These are phyloP conservation scores for Hypoxylon cercidicola DNA, from an alignment of 495 filamentous ascomycete genomes.

Conservation along the genomic window DNA sequence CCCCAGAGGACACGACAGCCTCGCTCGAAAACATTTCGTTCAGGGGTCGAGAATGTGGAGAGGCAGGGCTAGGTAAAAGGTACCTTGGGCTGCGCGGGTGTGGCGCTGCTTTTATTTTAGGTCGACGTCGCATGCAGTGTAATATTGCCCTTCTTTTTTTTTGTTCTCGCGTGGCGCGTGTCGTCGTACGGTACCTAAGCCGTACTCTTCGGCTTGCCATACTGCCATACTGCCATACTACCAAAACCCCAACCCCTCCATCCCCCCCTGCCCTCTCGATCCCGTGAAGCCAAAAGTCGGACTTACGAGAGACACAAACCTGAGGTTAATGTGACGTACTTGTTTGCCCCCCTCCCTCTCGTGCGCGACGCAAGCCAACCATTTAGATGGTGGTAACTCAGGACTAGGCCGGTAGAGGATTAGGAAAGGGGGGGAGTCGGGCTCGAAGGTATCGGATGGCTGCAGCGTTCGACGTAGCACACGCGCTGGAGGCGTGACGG, in stretches of 20 bases:
- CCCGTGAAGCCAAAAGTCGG: neutral
- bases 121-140: slow-evolving; percentile 19
- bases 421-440: slow-evolving; percentile 1
- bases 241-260: slow-evolving; percentile 13
- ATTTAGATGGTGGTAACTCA: neutral
- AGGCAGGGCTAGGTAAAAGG: neutral
- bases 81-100: slow-evolving; percentile 8
- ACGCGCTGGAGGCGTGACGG: slow-evolving; percentile 9
- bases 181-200: too few species aligned
- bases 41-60: neutral
- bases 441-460: slow-evolving; percentile 26
- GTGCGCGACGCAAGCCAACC: neutral
- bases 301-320: slow-evolving; percentile 3
- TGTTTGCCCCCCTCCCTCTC: slow-evolving; percentile 1
- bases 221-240: slow-evolving; percentile 9
- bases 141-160: slow-evolving; percentile 11
- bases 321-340: neutral
- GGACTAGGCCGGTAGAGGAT: neutral
- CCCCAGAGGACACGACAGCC: slow-evolving; percentile 2
- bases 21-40: neutral
- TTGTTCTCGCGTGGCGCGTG: neutral
- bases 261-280: neutral
- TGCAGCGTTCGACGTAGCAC: slow-evolving; percentile 30
- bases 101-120: slow-evolving; percentile 27
- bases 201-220: neutral